Evolutionary conservation across 805 yeast species (phyloP).

Genomic region (Metschnikowia anglica): DNA sequence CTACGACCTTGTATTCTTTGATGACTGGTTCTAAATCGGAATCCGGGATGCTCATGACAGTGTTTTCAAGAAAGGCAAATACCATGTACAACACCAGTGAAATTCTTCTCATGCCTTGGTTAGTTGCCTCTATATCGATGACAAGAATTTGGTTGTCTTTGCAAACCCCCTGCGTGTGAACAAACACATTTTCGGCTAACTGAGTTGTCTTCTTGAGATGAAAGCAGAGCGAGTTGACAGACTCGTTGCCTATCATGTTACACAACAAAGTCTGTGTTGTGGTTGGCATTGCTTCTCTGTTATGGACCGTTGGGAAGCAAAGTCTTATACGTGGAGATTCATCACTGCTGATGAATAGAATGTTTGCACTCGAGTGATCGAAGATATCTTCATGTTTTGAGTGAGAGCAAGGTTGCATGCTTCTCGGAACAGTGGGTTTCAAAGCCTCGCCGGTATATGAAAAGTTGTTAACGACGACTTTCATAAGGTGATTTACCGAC

Average conservation of each 20-base stretch:
- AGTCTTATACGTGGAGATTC: conserved; percentile 36
- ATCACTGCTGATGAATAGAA: conserved; percentile 9
- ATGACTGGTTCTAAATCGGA: conserved; percentile 39
- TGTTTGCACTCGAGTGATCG: neutral
- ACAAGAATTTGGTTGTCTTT: conserved; percentile 40
- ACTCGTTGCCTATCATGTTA: conserved; percentile 63
- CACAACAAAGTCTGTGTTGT: conserved; percentile 49
- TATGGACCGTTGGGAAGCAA: conserved; percentile 40
- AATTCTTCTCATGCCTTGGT: conserved; percentile 43
- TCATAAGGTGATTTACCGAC: conserved; percentile 56
- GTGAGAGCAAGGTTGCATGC: too few relatives aligned
- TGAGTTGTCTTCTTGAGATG: conserved; percentile 31
- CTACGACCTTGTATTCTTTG: conserved; percentile 49
- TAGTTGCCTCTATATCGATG: conserved; percentile 51
- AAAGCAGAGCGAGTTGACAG: conserved; percentile 48
- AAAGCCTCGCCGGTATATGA: neutral
- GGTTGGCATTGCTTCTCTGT: conserved; percentile 2
- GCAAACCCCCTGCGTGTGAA: conserved; percentile 43
- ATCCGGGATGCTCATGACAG: conserved; percentile 2
- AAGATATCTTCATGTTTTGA: neutral
- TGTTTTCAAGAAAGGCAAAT: conserved; percentile 27
- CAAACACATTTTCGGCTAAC: conserved; percentile 38
- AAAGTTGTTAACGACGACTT: conserved; percentile 45
- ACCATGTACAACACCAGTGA: conserved; percentile 33
- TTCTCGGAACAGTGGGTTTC: too few relatives aligned